These are phyloP conservation scores for Hirschfeldia incana DNA, from an alignment of 345 rosid genomes.

Conservation along the genomic window DNA sequence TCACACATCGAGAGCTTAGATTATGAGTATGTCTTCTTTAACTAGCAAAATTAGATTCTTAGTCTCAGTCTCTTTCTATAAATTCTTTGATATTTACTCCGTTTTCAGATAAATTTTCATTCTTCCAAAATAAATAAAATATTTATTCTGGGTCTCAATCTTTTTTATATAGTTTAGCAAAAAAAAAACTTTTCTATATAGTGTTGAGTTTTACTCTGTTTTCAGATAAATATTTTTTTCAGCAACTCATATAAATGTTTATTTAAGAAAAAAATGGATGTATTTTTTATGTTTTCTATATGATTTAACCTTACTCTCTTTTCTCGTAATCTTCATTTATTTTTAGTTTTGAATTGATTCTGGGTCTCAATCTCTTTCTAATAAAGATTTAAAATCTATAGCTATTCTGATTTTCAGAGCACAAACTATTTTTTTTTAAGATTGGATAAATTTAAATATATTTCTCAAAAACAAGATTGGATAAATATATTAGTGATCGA, in stretches of 20 bases:
- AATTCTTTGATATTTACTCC: not conserved
- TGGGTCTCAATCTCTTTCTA: not conserved
- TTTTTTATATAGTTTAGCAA: not conserved
- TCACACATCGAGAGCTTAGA: slow-evolving; percentile 88
- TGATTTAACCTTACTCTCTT: not conserved
- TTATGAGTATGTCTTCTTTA: slow-evolving; percentile 61
- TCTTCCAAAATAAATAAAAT: not conserved
- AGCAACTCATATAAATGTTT: not conserved
- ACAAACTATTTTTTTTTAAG: not conserved
- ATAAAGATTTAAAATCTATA: not conserved
- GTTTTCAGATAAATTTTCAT: not conserved
- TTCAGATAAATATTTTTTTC: too few relatives aligned
- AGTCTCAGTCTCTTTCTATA: not conserved
- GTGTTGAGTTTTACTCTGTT: not conserved
- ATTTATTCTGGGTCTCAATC: not conserved
- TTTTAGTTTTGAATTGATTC: not conserved
- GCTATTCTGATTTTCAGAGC: not conserved
- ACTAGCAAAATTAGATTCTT: not conserved
- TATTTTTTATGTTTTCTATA: not conserved
- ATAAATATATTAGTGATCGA: slow-evolving; percentile 5
- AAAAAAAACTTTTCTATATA: not conserved
- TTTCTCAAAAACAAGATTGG: not conserved
- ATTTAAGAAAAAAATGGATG: not conserved
- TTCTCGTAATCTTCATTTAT: not conserved
- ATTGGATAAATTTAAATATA: not conserved